These are phyloP conservation scores for Davidsoniella virescens DNA, from an alignment of 2,329 filamentous ascomycete genomes.

Conservation along the genomic window DNA sequence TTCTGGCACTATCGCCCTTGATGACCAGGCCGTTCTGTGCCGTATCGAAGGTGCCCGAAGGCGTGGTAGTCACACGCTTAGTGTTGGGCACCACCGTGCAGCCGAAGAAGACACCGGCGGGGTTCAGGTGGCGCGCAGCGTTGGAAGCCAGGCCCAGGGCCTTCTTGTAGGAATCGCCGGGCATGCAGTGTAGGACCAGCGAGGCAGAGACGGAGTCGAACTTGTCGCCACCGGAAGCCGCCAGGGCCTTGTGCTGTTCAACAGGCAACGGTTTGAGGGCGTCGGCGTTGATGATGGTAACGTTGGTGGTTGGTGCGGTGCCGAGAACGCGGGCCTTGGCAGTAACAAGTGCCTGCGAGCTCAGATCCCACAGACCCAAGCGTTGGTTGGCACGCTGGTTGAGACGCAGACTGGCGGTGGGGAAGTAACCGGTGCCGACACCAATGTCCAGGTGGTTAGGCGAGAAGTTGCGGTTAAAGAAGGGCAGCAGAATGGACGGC, in stretches of 20 bases:
- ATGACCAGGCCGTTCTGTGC: neutral
- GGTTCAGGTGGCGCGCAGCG: slow-evolving; percentile 13
- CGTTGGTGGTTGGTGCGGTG: slow-evolving; percentile 9
- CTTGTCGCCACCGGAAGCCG: slow-evolving; percentile 10
- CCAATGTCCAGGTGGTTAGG: slow-evolving; percentile 24
- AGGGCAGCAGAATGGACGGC: slow-evolving; percentile 18
- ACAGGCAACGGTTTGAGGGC: slow-evolving; percentile 25
- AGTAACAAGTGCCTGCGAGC: slow-evolving; percentile 19
- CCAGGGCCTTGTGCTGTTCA: slow-evolving; percentile 13
- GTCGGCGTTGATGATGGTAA: slow-evolving; percentile 19
- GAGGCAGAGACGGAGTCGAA: slow-evolving; percentile 11
- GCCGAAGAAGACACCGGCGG: slow-evolving; percentile 16
- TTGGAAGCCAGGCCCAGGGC: slow-evolving; percentile 11
- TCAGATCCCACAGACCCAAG: slow-evolving; percentile 24
- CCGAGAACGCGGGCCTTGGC: slow-evolving; percentile 18
- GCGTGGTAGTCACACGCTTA: neutral
- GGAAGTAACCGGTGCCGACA: slow-evolving; percentile 26
- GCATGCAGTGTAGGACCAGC: slow-evolving; percentile 11
- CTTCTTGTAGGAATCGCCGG: slow-evolving; percentile 3
- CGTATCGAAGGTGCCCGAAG: slow-evolving; percentile 11
- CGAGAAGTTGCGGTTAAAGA: slow-evolving; percentile 22
- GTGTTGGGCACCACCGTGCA: slow-evolving; percentile 16
- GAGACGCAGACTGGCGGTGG: slow-evolving; percentile 17
- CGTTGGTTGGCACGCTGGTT: slow-evolving; percentile 15
- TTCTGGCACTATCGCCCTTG: neutral